Conservation (phyloP, 1,284 basidiomycete genomes). For the Bothia castanella region DNA sequence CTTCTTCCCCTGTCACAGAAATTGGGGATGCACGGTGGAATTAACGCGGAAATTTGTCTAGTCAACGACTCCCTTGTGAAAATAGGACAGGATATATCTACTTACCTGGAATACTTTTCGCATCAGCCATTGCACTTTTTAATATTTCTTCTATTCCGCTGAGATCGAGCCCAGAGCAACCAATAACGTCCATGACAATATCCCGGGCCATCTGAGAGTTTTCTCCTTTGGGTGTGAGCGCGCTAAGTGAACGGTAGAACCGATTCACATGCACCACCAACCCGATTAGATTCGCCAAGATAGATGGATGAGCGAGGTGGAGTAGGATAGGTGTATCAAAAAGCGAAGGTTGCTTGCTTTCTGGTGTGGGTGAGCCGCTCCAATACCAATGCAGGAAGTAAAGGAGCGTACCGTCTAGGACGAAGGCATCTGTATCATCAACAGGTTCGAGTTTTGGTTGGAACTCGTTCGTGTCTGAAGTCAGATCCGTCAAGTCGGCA, state of each 20-base stretch:
- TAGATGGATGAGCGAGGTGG: constrained; percentile 57
- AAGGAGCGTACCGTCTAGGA: constrained; percentile 21
- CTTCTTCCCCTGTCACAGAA: constrained; percentile 42
- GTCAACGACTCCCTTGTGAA: neutral
- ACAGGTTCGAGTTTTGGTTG: constrained; percentile 28
- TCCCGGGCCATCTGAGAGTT: constrained; percentile 60
- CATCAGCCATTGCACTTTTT: constrained; percentile 32
- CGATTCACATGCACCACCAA: constrained; percentile 54
- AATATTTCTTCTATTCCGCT: constrained; percentile 47
- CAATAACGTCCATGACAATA: constrained; percentile 56
- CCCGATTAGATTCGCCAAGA: constrained; percentile 46
- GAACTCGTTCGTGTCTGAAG: constrained; percentile 12
- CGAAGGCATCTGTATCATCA: constrained; percentile 21
- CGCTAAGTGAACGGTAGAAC: constrained; percentile 50
- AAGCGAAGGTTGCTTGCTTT: constrained; percentile 19
- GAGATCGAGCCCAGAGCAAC: constrained; percentile 60
- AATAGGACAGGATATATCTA: neutral
- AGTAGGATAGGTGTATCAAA: constrained; percentile 46
- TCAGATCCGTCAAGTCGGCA: constrained; percentile 26
- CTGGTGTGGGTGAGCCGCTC: constrained; percentile 13
- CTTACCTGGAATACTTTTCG: constrained; percentile 24
- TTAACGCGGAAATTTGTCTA: neutral
- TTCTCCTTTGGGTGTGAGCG: constrained; percentile 52
- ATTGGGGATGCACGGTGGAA: neutral
- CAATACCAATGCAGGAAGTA: neutral